phyloP scores from a whole-genome alignment of 2,329 filamentous ascomycete species.

The Aspergillus jensenii region DNA sequence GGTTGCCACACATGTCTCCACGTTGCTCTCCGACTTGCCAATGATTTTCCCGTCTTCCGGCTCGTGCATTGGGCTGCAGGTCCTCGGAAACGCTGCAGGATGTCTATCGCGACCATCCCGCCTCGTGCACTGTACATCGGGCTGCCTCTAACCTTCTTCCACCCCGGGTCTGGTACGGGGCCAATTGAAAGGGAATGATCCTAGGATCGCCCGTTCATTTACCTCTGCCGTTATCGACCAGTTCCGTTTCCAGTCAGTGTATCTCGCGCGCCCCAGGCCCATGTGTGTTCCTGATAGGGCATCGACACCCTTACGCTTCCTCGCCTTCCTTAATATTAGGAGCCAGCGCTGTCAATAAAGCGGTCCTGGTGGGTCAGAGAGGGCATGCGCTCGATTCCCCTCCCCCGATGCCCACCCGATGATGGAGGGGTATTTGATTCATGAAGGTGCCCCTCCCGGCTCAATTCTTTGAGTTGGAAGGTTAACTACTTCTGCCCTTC shows the following conservation, averaged over 20 bases:
- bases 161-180: not conserved
- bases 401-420: constrained; percentile 3
- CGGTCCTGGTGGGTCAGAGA: constrained; percentile 19
- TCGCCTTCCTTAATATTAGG: constrained; percentile 10
- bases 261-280: constrained; percentile 17
- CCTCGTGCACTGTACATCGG: not conserved
- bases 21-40: constrained; percentile 20
- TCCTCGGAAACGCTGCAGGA: constrained; percentile 4
- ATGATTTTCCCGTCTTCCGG: not conserved
- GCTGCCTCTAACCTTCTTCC: constrained; percentile 7
- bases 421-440: constrained; percentile 19
- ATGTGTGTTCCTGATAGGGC: constrained; percentile 39
- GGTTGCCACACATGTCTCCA: constrained; percentile 20
- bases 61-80: constrained; percentile 3
- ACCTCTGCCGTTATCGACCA: constrained; percentile 10
- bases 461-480: constrained; percentile 8
- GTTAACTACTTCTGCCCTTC: constrained; percentile 5
- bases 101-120: not conserved
- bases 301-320: constrained; percentile 7
- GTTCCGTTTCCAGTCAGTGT: constrained; percentile 7
- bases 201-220: constrained; percentile 8
- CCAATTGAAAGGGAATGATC: constrained; percentile 7
- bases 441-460: constrained; percentile 19
- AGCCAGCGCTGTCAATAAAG: constrained; percentile 13
- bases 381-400: constrained; percentile 10